phyloP scores from a whole-genome alignment of 345 rosid genomes.

The Brassica rapa region DNA sequence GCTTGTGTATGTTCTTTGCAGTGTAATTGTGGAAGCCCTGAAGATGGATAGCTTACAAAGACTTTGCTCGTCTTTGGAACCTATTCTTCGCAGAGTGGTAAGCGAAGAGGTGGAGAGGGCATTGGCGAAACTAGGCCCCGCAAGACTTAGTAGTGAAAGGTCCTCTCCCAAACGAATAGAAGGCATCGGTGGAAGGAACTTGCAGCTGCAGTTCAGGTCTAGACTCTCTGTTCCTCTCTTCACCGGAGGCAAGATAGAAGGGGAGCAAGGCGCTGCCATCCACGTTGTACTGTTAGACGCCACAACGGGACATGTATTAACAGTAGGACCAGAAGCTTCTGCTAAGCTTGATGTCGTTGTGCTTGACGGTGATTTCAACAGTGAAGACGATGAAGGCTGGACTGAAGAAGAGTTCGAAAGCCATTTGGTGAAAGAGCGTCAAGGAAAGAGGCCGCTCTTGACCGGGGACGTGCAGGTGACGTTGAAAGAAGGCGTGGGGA shows the following conservation, averaged over 20 bases:
- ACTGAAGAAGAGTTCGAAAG: slow-evolving; percentile 77
- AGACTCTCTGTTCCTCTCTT: slow-evolving; percentile 89
- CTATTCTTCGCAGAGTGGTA: slow-evolving; percentile 94
- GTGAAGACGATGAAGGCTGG: slow-evolving; percentile 83
- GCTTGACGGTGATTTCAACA: slow-evolving; percentile 94
- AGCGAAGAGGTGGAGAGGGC: slow-evolving; percentile 99
- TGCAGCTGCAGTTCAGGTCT: slow-evolving; percentile 83
- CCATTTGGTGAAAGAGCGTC: slow-evolving; percentile 93
- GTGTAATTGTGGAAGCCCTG: slow-evolving; percentile 95
- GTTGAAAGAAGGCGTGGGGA: slow-evolving; percentile 90
- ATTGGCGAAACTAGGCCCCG: slow-evolving; percentile 78
- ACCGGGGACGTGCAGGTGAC: slow-evolving; percentile 86
- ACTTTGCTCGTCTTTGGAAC: slow-evolving; percentile 95
- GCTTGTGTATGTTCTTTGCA: slow-evolving; percentile 41
- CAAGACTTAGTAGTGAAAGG: slow-evolving; percentile 62
- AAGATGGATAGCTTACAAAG: slow-evolving; percentile 97
- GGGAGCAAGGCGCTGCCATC: slow-evolving; percentile 92
- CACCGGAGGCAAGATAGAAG: slow-evolving; percentile 97
- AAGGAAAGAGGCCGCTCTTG: slow-evolving; percentile 89
- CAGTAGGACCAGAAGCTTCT: slow-evolving; percentile 75
- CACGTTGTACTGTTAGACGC: slow-evolving; percentile 71
- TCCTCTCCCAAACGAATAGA: slow-evolving; percentile 73
- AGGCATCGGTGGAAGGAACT: slow-evolving; percentile 75
- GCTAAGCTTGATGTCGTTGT: slow-evolving; percentile 82
- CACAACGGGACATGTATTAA: slow-evolving; percentile 63